Conservation (phyloP, 192 early-diverging fungal genomes). For the Backusella morwellensis region DNA sequence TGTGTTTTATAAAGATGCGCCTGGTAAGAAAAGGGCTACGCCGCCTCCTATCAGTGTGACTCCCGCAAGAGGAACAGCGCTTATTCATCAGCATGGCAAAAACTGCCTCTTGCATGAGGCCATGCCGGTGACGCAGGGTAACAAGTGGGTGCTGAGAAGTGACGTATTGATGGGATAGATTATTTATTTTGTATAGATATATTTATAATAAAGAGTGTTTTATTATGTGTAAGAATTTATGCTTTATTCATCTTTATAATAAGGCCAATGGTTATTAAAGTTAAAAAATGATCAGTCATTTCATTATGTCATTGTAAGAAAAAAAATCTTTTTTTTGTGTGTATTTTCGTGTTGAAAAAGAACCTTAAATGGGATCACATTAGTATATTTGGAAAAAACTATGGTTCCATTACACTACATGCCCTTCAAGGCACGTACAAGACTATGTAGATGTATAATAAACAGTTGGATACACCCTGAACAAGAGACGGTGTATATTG, state of each 20-base stretch:
- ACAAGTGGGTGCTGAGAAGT: constrained; percentile 43
- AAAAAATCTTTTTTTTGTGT: too few relatives aligned
- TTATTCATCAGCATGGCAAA: constrained; percentile 42
- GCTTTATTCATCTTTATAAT: too few relatives aligned
- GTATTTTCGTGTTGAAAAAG: neutral
- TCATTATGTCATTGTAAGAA: neutral
- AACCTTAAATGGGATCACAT: too few relatives aligned
- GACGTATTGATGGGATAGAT: constrained; percentile 37
- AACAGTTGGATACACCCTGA: too few relatives aligned
- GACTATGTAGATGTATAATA: too few relatives aligned
- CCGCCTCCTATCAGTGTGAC: constrained; percentile 23
- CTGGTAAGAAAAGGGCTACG: constrained; percentile 17
- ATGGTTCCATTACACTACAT: too few relatives aligned
- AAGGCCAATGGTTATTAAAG: too few relatives aligned
- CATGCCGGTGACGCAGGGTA: constrained; percentile 34
- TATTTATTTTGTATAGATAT: neutral
- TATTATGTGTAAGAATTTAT: neutral
- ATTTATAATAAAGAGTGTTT: neutral
- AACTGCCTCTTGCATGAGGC: constrained; percentile 44
- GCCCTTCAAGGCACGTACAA: too few relatives aligned
- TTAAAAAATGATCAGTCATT: too few relatives aligned
- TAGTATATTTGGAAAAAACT: too few relatives aligned
- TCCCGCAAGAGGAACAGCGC: constrained; percentile 36
- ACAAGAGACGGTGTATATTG: too few relatives aligned
- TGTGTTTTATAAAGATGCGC: constrained; percentile 37